Conservation (phyloP, 805 yeast species). For the Tetrapisispora phaffii region DNA sequence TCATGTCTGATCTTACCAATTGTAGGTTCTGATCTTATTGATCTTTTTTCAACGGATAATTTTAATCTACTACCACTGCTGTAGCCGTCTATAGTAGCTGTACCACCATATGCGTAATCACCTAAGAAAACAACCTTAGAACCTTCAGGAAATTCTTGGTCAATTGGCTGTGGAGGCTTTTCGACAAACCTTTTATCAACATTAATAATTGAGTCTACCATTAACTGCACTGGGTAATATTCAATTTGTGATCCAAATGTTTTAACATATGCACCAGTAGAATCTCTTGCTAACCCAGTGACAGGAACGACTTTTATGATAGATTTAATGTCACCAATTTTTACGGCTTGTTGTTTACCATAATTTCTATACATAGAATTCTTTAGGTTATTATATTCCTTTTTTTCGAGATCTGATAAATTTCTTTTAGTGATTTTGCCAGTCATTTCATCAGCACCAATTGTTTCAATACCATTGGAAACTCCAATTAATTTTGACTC, state of each 20-base stretch:
- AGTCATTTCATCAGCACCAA: conserved; percentile 17
- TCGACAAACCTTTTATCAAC: conserved; percentile 65
- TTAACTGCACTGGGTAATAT: conserved; percentile 64
- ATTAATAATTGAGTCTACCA: conserved; percentile 65
- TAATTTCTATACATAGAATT: conserved; percentile 35
- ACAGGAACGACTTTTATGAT: conserved; percentile 66
- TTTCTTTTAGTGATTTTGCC: conserved; percentile 31
- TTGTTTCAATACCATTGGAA: conserved; percentile 43
- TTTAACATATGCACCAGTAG: conserved; percentile 69
- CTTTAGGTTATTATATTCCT: conserved; percentile 36
- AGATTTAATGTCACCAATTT: conserved; percentile 42
- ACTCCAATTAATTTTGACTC: conserved; percentile 67
- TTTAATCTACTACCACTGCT: conserved; percentile 37
- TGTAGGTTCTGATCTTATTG: conserved; percentile 45
- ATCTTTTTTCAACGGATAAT: conserved; percentile 43
- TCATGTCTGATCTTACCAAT: conserved; percentile 54
- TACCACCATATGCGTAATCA: conserved; percentile 78
- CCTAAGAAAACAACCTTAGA: conserved; percentile 73
- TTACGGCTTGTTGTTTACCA: conserved; percentile 51
- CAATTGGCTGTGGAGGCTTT: conserved; percentile 65
- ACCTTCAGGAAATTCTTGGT: conserved; percentile 69
- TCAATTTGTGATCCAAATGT: conserved; percentile 48
- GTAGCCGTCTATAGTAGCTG: conserved; percentile 58
- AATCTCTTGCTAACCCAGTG: conserved; percentile 62
- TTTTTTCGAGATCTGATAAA: conserved; percentile 38